These are phyloP conservation scores for Magnolia officinalis DNA, from an alignment of 164 flowering plant species.

Conservation along the genomic window DNA sequence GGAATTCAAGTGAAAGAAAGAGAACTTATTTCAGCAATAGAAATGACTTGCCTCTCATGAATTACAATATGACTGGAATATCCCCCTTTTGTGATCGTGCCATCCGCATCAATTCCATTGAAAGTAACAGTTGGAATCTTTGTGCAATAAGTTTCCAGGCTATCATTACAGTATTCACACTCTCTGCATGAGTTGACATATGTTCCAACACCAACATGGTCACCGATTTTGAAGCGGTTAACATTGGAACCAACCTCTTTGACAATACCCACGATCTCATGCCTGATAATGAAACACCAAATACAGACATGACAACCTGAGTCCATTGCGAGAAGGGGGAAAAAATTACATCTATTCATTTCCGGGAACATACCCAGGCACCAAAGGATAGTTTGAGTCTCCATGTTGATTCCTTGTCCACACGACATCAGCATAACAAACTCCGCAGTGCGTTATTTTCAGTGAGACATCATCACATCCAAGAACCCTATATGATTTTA, in stretches of 20 bases:
- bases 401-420: constrained; percentile 49
- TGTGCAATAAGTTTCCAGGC: constrained; percentile 49
- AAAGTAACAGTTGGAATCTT: constrained; percentile 53
- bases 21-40: background rate
- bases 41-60: constrained; percentile 52
- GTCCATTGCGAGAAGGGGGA: background rate
- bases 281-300: constrained; percentile 33
- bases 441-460: constrained; percentile 73
- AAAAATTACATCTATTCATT: background rate
- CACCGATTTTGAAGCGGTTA: constrained; percentile 62
- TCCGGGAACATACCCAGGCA: constrained; percentile 59
- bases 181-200: constrained; percentile 79
- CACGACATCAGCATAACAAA: constrained; percentile 70
- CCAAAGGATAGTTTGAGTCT: constrained; percentile 61
- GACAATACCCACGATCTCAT: constrained; percentile 85
- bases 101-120: constrained; percentile 66
- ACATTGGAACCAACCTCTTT: constrained; percentile 65
- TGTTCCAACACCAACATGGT: constrained; percentile 85
- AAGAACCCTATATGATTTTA: constrained; percentile 30
- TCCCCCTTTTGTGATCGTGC: constrained; percentile 81
- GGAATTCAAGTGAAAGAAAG: background rate
- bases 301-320: background rate
- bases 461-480: constrained; percentile 58
- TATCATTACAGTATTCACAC: constrained; percentile 64
- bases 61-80: constrained; percentile 66